Evolutionary conservation across 208 protist species (phyloP).

Genomic region (Phytomonas sp.): DNA sequence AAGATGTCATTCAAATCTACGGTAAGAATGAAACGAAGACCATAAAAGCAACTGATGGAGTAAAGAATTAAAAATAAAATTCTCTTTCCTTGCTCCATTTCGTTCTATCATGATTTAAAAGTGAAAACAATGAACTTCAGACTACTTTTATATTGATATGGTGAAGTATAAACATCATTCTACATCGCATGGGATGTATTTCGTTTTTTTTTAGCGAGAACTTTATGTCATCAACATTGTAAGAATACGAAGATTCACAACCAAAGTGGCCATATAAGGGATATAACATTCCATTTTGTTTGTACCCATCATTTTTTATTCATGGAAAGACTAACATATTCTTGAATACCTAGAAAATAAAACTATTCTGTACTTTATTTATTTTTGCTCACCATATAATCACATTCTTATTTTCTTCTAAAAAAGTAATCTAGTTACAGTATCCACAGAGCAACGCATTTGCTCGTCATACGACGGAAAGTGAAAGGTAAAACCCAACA

Average conservation of each 20-base stretch:
- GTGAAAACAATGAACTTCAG: background rate
- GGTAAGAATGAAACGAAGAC: background rate
- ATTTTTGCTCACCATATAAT: background rate
- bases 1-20: background rate
- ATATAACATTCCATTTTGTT: background rate
- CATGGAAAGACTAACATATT: constrained; percentile 3
- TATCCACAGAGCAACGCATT: background rate
- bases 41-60: background rate
- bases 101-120: background rate
- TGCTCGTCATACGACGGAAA: background rate
- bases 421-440: background rate
- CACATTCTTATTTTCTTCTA: background rate
- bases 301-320: background rate
- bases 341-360: constrained; percentile 1
- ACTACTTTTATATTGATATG: background rate
- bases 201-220: background rate
- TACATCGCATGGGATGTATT: background rate
- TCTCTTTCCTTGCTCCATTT: background rate
- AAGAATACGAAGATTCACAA: constrained; percentile 3
- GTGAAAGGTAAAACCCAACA: background rate
- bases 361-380: background rate
- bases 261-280: background rate
- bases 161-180: constrained; percentile 1
- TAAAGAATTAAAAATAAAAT: constrained; percentile 8
- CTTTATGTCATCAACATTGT: background rate